These are phyloP conservation scores for Pichia cephalocereana DNA, from an alignment of 805 yeast species.

Conservation along the genomic window DNA sequence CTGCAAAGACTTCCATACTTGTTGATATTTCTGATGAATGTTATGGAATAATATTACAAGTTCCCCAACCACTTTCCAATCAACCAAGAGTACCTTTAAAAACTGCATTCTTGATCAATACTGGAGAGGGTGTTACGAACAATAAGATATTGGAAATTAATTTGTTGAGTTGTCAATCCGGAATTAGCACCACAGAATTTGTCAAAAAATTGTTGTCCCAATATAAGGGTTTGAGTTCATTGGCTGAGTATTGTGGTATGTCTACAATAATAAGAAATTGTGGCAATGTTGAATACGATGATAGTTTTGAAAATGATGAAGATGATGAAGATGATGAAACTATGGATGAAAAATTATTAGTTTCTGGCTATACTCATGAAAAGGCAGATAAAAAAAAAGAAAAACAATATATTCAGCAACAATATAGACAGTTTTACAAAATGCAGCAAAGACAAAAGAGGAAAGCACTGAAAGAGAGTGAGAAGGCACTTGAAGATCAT, in stretches of 20 bases:
- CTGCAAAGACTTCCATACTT: conserved; percentile 20
- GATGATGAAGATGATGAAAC: conserved; percentile 3
- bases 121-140: conserved; percentile 13
- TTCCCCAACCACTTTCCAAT: conserved; percentile 58
- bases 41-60: conserved; percentile 48
- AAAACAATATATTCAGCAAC: conserved; percentile 7
- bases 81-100: conserved; percentile 64
- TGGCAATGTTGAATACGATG: conserved; percentile 28
- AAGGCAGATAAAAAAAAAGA: conserved; percentile 6
- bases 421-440: conserved; percentile 11
- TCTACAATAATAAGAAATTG: conserved; percentile 8
- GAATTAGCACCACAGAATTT: conserved; percentile 45
- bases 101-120: conserved; percentile 55
- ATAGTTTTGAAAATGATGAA: conserved; percentile 14
- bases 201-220: conserved; percentile 51
- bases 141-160: conserved; percentile 46
- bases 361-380: background rate
- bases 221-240: conserved; percentile 37
- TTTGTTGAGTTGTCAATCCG: conserved; percentile 64
- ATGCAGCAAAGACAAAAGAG: conserved; percentile 10
- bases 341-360: conserved; percentile 3
- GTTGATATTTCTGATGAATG: conserved; percentile 42
- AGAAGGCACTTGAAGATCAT: conserved; percentile 1
- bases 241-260: conserved; percentile 20
- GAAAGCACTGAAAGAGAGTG: conserved; percentile 2